phyloP scores from a whole-genome alignment of 768 basidiomycete species.

The Mycena rosella region DNA sequence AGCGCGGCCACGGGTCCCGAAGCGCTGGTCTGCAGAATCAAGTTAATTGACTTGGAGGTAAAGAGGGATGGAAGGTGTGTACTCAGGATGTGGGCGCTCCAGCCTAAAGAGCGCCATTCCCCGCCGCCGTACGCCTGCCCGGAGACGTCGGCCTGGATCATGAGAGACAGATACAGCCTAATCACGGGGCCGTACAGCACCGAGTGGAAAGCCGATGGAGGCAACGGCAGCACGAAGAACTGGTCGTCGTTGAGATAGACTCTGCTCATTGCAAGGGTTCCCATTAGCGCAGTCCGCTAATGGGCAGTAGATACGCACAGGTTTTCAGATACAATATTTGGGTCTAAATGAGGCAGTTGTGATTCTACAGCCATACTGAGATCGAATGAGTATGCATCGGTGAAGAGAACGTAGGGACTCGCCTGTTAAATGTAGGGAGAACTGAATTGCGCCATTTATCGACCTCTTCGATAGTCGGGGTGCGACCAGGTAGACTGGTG shows the following conservation, averaged over 20 bases:
- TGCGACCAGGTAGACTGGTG: constrained; percentile 24
- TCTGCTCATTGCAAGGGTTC: constrained; percentile 1
- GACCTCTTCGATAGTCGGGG: constrained; percentile 27
- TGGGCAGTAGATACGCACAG: constrained; percentile 17
- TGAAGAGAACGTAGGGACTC: background rate
- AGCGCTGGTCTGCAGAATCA: constrained; percentile 42
- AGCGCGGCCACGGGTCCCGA: constrained; percentile 51
- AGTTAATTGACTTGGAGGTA: background rate
- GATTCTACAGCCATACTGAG: constrained; percentile 35
- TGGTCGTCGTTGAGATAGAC: constrained; percentile 38
- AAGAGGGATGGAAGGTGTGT: background rate
- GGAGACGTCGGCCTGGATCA: constrained; percentile 24
- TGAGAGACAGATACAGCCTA: constrained; percentile 22
- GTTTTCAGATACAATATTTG: constrained; percentile 36
- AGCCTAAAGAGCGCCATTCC: constrained; percentile 44
- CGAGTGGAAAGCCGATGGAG: constrained; percentile 37
- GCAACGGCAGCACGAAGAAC: constrained; percentile 33
- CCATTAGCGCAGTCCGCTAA: background rate
- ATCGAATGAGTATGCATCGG: background rate
- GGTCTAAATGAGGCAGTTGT: constrained; percentile 31
- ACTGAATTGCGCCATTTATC: constrained; percentile 32
- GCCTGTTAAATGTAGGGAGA: constrained; percentile 38
- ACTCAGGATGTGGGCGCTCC: constrained; percentile 52
- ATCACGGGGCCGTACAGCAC: constrained; percentile 35
- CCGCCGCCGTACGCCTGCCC: constrained; percentile 28